These are phyloP conservation scores for Thermoascus crustaceus DNA, from an alignment of 2,329 filamentous ascomycete species.

Conservation along the genomic window DNA sequence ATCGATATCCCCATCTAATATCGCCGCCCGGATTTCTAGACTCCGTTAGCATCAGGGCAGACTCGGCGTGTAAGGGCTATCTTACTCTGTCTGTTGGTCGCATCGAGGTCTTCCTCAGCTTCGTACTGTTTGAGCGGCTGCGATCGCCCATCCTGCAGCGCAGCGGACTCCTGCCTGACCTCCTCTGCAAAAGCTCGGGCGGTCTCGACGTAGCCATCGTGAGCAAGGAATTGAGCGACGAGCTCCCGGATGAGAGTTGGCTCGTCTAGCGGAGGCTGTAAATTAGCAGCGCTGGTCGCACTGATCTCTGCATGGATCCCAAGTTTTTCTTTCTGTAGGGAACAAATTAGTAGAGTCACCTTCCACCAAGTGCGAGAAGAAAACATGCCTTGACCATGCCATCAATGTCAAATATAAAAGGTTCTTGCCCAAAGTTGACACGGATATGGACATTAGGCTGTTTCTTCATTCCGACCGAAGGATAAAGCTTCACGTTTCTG, in stretches of 20 bases:
- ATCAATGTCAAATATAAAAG: constrained; percentile 89
- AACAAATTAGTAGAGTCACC: constrained; percentile 8
- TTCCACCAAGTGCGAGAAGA: neutral
- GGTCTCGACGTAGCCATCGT: constrained; percentile 93
- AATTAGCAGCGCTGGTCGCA: constrained; percentile 46
- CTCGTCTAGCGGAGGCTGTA: constrained; percentile 61
- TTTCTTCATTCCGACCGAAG: constrained; percentile 59
- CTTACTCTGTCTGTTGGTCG: constrained; percentile 76
- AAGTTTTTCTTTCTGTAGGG: constrained; percentile 50
- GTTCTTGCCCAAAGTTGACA: constrained; percentile 58
- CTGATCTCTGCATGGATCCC: constrained; percentile 56
- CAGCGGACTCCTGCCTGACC: constrained; percentile 62
- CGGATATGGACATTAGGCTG: constrained; percentile 49
- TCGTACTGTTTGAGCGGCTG: constrained; percentile 52
- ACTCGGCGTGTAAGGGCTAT: too few relatives aligned
- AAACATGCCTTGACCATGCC: constrained; percentile 62
- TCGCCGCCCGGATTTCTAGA: constrained; percentile 72
- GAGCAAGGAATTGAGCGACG: constrained; percentile 79
- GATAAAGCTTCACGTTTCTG: constrained; percentile 38
- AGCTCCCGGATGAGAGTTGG: constrained; percentile 73
- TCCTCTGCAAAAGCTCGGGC: constrained; percentile 81
- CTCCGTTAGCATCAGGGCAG: neutral
- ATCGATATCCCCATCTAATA: constrained; percentile 89
- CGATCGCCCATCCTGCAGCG: constrained; percentile 52
- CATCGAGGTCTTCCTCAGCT: constrained; percentile 75